Conservation (phyloP, 306 rosid genomes). For the Boehmeria nivea region DNA sequence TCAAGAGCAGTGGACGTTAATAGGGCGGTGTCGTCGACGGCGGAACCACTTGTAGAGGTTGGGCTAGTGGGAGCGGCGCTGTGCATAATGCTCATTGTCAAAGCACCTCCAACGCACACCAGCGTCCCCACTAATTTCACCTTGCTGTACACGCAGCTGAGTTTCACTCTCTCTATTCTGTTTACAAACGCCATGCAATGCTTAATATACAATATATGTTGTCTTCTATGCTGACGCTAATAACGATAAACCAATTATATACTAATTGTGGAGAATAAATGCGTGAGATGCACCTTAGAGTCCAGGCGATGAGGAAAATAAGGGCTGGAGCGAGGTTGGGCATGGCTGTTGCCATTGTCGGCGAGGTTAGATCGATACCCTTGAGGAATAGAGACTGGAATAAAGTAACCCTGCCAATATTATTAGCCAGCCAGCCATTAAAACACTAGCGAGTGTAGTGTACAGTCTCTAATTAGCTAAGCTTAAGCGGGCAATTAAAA, state of each 20-base stretch:
- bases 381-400: constrained; percentile 57
- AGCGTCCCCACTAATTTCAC: constrained; percentile 73
- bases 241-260: no score
- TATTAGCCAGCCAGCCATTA: no score
- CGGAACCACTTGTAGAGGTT: constrained; percentile 6
- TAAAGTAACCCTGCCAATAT: constrained; percentile 54
- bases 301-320: constrained; percentile 78
- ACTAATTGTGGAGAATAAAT: not conserved
- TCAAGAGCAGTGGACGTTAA: no score
- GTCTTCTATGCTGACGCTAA: not conserved
- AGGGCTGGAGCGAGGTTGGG: constrained; percentile 88
- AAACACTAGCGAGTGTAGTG: no score
- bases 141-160: constrained; percentile 51
- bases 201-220: not conserved
- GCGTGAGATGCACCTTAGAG: constrained; percentile 40
- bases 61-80: constrained; percentile 40
- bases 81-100: constrained; percentile 72
- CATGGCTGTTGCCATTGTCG: constrained; percentile 93
- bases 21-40: no score
- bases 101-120: constrained; percentile 70
- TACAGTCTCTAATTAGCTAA: no score
- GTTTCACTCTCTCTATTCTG: constrained; percentile 74
- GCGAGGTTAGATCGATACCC: constrained; percentile 73
- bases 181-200: no score
- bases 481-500: no score